Conservation (phyloP, 2,329 filamentous ascomycete genomes). For the Ascochyta pisi region DNA sequence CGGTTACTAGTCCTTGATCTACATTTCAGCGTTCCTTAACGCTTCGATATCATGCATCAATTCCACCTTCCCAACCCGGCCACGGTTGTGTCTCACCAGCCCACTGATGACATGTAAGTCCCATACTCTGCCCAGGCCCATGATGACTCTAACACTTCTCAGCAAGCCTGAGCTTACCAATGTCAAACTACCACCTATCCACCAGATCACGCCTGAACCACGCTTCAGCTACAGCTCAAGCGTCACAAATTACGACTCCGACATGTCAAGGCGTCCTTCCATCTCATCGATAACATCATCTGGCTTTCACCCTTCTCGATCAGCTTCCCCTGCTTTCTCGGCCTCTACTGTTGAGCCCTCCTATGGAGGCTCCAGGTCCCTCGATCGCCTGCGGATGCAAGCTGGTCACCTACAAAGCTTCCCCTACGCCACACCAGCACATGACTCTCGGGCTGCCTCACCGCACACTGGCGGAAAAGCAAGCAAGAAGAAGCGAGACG, state of each 20-base stretch:
- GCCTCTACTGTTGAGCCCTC: constrained; percentile 4
- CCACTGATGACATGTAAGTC: constrained; percentile 8
- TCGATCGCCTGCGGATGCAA: constrained; percentile 12
- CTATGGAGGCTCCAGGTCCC: constrained; percentile 2
- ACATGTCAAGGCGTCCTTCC: constrained; percentile 17
- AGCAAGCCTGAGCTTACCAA: constrained; percentile 16
- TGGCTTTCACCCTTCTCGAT: constrained; percentile 16
- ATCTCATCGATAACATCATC: constrained; percentile 14
- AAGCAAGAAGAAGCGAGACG: constrained; percentile 19
- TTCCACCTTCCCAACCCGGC: constrained; percentile 19
- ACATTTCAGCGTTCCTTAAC: neutral
- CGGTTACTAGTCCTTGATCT: constrained; percentile 9
- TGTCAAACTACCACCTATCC: constrained; percentile 15
- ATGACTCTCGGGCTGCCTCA: neutral
- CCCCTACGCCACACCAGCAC: constrained; percentile 4
- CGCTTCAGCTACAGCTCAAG: constrained; percentile 6
- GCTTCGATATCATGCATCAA: constrained; percentile 10
- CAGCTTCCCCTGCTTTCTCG: constrained; percentile 15
- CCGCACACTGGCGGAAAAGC: constrained; percentile 15
- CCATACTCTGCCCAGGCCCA: neutral
- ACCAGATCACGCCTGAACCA: constrained; percentile 13
- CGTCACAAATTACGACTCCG: constrained; percentile 12
- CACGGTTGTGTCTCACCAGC: constrained; percentile 16
- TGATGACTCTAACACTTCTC: neutral
- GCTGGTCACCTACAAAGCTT: constrained; percentile 6